Evolutionary conservation across 2,329 filamentous ascomycete genomes (phyloP).

Genomic region (Calonectria crousiana): DNA sequence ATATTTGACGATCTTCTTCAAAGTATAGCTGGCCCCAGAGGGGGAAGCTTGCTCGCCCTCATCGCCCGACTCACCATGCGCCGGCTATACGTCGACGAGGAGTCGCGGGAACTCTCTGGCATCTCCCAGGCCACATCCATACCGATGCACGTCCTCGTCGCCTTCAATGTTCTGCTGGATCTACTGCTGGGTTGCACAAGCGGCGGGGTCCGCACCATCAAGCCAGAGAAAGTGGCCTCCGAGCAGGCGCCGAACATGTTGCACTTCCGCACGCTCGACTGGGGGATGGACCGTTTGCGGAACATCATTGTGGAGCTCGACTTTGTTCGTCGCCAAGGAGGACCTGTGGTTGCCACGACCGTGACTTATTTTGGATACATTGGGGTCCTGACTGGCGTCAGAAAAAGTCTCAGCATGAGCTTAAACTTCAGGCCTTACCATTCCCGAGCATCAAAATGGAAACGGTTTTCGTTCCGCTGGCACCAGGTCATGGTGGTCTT

Average conservation of each 20-base stretch:
- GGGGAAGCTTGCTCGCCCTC: conserved; percentile 43
- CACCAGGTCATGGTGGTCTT: conserved; percentile 46
- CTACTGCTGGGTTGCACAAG: conserved; percentile 75
- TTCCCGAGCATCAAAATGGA: conserved; percentile 28
- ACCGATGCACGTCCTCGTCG: conserved; percentile 70
- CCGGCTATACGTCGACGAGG: conserved; percentile 64
- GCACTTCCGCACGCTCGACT: conserved; percentile 69
- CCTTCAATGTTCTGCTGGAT: conserved; percentile 73
- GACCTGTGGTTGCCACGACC: conserved; percentile 56
- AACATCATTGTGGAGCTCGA: conserved; percentile 65
- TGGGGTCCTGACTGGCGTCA: conserved; percentile 62
- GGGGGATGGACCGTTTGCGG: conserved; percentile 65
- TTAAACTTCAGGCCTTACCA: conserved; percentile 59
- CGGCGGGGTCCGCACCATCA: conserved; percentile 46
- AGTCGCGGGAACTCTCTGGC: conserved; percentile 71
- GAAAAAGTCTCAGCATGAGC: conserved; percentile 58
- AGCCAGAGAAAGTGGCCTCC: background rate
- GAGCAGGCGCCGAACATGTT: conserved; percentile 51
- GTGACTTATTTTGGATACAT: conserved; percentile 64
- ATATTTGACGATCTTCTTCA: conserved; percentile 65
- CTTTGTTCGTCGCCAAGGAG: conserved; percentile 52
- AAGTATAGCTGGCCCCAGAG: conserved; percentile 26
- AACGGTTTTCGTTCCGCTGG: conserved; percentile 39
- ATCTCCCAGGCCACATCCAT: conserved; percentile 65
- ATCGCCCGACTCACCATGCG: conserved; percentile 62